phyloP scores from a whole-genome alignment of 2,329 filamentous ascomycete genomes.

The Whalleya microplaca region DNA sequence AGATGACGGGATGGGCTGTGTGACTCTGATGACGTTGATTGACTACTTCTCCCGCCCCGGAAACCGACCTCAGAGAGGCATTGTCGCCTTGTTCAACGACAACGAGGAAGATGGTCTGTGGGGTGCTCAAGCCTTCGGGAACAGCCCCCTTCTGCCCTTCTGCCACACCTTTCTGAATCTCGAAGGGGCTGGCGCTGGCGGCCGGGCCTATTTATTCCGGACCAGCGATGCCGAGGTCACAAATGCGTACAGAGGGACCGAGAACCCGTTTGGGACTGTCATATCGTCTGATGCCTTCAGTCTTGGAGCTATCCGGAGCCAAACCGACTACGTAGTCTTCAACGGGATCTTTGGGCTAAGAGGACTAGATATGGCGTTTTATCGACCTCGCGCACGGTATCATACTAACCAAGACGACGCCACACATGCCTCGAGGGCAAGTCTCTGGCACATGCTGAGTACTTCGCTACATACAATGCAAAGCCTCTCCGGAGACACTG shows the following conservation, averaged over 20 bases:
- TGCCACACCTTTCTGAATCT: conserved; percentile 91
- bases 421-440: conserved; percentile 71
- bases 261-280: conserved; percentile 82
- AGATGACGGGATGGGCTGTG: conserved; percentile 88
- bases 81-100: conserved; percentile 90
- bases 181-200: conserved; percentile 91
- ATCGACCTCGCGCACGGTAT: conserved; percentile 81
- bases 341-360: conserved; percentile 77
- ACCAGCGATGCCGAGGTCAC: conserved; percentile 87
- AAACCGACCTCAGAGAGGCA: conserved; percentile 75
- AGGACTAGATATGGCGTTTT: conserved; percentile 91
- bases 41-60: conserved; percentile 78
- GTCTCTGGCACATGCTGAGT: conserved; percentile 95
- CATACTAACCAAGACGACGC: conserved; percentile 90
- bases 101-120: conserved; percentile 93
- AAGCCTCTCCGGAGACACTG: conserved; percentile 70
- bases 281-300: conserved; percentile 85
- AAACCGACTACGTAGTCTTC: conserved; percentile 90
- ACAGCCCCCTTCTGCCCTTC: conserved; percentile 79
- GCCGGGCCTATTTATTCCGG: conserved; percentile 84
- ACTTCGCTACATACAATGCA: conserved; percentile 76
- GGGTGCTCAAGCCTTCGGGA: conserved; percentile 81
- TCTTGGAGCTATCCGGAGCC: conserved; percentile 75
- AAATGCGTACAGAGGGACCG: conserved; percentile 70
- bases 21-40: conserved; percentile 83